Evolutionary conservation across 345 rosid genomes (phyloP), one percentile per base, ranked within the genome.

Genomic region (Sonneratia caseolaris): DNA sequence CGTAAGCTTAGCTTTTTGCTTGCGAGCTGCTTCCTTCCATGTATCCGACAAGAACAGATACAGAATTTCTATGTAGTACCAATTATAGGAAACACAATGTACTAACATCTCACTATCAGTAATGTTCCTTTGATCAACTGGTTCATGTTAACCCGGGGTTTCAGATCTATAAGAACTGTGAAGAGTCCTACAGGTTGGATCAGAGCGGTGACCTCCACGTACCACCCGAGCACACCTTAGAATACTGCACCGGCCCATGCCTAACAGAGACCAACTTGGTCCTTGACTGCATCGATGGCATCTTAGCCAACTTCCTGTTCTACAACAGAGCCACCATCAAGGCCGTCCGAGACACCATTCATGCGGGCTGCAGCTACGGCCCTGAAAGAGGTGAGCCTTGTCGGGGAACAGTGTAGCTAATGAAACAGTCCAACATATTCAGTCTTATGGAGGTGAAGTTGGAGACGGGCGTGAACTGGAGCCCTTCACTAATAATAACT

Each of bases 161-260:
- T 57, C 85, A 92, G 98, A 77, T 92, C 35, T 89, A 86, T 76
- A 88, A 84, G 70, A 83, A 82, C 75, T 92, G 97, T 36, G 89
- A 82, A 43, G 92, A 86, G 72, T 69, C 88, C 55, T 84, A 73
- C 66, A 85, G 99, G 80, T 79, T 95, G 83, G 91, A 76, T 12
- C 77, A 79, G 78, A 83, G 53, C 71, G 97, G 99, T 69, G 76
- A 85, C 16, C 73, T 95, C 16, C 70, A 86, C 16, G 93, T 92
- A 71, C 84, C 91, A 35, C 79, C 10, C 32, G 83, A 76, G 2
- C 67, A 79, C 11, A 71, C 84, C 2, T 85, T 87, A 3, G 68
- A 67, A 40, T 95, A 83, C 78, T 95, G 99, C 76, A 66, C 9
- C 4, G 99, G 99, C 53, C 89, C 97, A 11, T 95, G 99, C 82